phyloP scores from a whole-genome alignment of 2,329 filamentous ascomycete species.

The Alternaria sp. region DNA sequence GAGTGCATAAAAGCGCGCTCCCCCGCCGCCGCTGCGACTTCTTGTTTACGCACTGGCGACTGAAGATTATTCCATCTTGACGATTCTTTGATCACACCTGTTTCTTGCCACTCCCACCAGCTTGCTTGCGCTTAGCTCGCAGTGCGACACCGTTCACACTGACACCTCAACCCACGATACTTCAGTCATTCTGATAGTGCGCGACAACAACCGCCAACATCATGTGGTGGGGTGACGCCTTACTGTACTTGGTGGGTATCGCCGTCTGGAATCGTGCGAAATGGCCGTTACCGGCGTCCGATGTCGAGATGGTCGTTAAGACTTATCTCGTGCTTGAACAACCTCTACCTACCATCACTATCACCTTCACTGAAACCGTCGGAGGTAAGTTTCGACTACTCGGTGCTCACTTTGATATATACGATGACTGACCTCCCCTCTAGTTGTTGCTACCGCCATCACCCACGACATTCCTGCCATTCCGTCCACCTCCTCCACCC shows the following conservation, averaged over 20 bases:
- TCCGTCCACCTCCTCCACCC: not conserved
- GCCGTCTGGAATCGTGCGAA: not conserved
- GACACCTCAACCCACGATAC: not conserved
- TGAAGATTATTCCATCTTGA: not conserved
- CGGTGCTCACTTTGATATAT: not conserved
- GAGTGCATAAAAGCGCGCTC: not conserved
- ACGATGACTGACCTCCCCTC: not conserved
- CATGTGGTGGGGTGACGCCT: slow-evolving; percentile 2
- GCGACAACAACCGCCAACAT: not conserved
- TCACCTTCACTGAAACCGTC: slow-evolving; percentile 7
- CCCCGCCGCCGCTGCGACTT: not conserved
- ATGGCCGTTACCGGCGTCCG: not conserved
- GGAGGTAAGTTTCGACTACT: slow-evolving; percentile 1
- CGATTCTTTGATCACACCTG: not conserved
- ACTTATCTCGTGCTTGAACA: not conserved
- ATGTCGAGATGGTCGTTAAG: not conserved
- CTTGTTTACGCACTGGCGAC: not conserved
- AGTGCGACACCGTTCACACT: not conserved
- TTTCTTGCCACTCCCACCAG: not conserved
- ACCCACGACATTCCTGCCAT: not conserved
- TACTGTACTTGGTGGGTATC: slow-evolving; percentile 1
- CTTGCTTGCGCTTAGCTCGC: not conserved
- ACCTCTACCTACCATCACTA: slow-evolving; percentile 5
- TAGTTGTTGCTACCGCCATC: slow-evolving; percentile 7
- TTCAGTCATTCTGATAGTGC: not conserved